Evolutionary conservation across 371 early-diverging fungal genomes (phyloP), one percentile per base, ranked within the genome.

Genomic region (Syncephalastrum sp.): DNA sequence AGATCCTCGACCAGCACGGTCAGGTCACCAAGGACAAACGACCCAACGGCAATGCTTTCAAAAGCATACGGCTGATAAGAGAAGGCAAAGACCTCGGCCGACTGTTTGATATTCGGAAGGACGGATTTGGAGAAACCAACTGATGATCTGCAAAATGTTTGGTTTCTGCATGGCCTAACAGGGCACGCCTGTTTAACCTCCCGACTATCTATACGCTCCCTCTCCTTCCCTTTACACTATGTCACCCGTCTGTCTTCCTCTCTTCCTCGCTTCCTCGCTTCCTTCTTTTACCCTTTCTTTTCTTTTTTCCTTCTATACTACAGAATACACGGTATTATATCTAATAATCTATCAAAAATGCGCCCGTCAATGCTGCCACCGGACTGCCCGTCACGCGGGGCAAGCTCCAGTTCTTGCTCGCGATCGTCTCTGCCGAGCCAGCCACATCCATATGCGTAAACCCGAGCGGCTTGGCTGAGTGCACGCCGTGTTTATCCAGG

Each of bases 361-460:
- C 85, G n/a, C 84, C 85, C 4, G 84, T 82, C 62, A 93, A 79
- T 25, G 93, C 86, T 17, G 85, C 81, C 15, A 93, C 84, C 7
- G 93, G 93, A 47, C 85, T 84, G n/a, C 89, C 94, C 21, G 91
- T 91, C 43, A 87, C 85, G 50, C 78, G 79, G 21, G 85, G 79
- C 53, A 93, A 78, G 55, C 87, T 86, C 70, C 89, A 83, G 1
- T 88, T 90, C 23, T 69, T 74, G 42, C 78, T 79, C 21, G 69
- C 58, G n/a, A 69, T 57, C 42, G 82, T 81, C 61, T 93, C 93
- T 7, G 91, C 90, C 41, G 82, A 84, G 38, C 91, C 94, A 42
- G 95, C 94, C 62, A 93, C 82, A 63, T 95, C 95, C 15, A 93
- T 65, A 67, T 95, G 95, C 27, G 91, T 89, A 69, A 88, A 95